Percentiles rank a stretch among this genome's conserved stretches.
These are phyloP conservation scores for Monosporascus cannonballus DNA, from an alignment of 2,329 filamentous ascomycete genomes.

Conservation along the genomic window DNA sequence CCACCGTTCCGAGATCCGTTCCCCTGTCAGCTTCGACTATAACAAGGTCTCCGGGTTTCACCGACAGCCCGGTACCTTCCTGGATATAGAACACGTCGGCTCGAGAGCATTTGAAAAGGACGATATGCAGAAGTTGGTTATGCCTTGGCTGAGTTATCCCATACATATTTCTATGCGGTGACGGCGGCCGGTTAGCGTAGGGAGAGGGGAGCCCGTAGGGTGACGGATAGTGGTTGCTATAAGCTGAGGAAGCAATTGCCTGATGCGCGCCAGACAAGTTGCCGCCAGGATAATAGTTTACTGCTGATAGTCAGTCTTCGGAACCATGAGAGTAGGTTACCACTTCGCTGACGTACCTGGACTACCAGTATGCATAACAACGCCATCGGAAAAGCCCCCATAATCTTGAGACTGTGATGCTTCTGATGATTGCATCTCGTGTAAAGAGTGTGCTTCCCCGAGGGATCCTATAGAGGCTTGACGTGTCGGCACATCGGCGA, in stretches of 20 bases:
- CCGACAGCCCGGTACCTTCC: slow-evolving; percentile 85
- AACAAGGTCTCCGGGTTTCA: slow-evolving; percentile 87
- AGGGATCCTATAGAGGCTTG: slow-evolving; percentile 59
- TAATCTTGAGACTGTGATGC: slow-evolving; percentile 38
- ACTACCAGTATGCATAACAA: slow-evolving; percentile 30
- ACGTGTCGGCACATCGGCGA: slow-evolving; percentile 62
- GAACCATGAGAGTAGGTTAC: not conserved
- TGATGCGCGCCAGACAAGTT: slow-evolving; percentile 28
- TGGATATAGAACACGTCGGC: slow-evolving; percentile 97
- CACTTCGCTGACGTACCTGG: slow-evolving; percentile 31
- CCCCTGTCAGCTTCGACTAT: slow-evolving; percentile 97
- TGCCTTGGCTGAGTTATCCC: slow-evolving; percentile 54
- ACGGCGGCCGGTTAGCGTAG: slow-evolving; percentile 47
- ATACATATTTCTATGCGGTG: slow-evolving; percentile 58
- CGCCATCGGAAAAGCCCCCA: slow-evolving; percentile 32
- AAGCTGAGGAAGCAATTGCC: slow-evolving; percentile 30
- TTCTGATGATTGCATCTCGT: slow-evolving; percentile 42
- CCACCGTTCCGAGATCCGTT: slow-evolving; percentile 89
- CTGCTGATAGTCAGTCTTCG: slow-evolving; percentile 22
- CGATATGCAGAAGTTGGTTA: slow-evolving; percentile 75
- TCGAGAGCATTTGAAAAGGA: slow-evolving; percentile 92
- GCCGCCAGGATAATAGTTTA: slow-evolving; percentile 32
- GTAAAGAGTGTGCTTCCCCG: slow-evolving; percentile 41
- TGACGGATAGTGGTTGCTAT: slow-evolving; percentile 38
- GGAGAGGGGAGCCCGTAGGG: slow-evolving; percentile 39